phyloP scores from a whole-genome alignment of 768 basidiomycete genomes.

The Rhizopogon sp. region DNA sequence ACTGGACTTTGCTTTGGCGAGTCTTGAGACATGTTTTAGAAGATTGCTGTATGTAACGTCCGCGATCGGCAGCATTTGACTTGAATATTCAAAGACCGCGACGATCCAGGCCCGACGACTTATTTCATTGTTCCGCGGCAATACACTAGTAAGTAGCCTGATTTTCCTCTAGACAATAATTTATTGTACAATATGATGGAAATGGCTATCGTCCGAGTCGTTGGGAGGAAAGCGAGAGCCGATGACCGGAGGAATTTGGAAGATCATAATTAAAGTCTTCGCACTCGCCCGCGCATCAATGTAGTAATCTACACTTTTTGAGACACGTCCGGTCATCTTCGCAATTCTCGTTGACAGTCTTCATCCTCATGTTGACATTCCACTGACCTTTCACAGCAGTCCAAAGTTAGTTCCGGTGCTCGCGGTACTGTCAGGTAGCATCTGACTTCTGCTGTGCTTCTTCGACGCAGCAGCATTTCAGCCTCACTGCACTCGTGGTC shows the following conservation, averaged over 20 bases:
- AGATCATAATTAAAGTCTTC: neutral
- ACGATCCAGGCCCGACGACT: no score
- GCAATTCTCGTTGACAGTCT: neutral
- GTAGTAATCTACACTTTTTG: conserved; percentile 5
- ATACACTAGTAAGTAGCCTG: no score
- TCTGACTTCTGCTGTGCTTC: neutral
- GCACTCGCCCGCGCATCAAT: neutral
- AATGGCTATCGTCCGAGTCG: no score
- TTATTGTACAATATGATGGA: no score
- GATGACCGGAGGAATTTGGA: neutral
- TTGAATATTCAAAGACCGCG: no score
- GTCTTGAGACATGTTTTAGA: no score
- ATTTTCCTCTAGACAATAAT: no score
- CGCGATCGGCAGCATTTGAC: no score
- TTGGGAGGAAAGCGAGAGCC: neutral
- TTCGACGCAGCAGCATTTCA: no score
- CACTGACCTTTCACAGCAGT: neutral
- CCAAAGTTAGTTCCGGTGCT: neutral
- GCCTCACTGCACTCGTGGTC: no score
- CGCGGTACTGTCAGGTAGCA: neutral
- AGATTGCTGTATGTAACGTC: no score
- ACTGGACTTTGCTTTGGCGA: conserved; percentile 43
- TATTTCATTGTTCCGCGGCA: no score
- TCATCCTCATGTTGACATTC: neutral
- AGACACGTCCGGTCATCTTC: neutral